Conservation (phyloP, 345 rosid species). For the Xanthoceras sorbifolium region DNA sequence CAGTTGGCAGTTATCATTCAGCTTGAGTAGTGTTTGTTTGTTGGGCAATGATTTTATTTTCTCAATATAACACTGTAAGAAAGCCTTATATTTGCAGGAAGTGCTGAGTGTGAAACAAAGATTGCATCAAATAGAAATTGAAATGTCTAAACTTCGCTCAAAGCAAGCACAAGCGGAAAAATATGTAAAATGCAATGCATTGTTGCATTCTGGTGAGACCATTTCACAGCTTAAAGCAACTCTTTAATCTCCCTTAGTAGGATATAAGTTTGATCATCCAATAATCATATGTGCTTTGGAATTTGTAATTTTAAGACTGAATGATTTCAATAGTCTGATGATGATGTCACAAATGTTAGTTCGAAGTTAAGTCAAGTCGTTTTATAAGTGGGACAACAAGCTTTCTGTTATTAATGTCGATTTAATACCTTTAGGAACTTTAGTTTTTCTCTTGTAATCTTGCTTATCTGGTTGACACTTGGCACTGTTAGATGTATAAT, state of each 20-base stretch:
- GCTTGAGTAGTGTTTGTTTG: neutral
- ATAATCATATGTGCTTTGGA: neutral
- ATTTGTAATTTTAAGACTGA: neutral
- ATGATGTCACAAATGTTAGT: neutral
- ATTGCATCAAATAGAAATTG: constrained; percentile 37
- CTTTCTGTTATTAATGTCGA: neutral
- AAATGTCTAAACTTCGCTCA: constrained; percentile 22
- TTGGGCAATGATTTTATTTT: neutral
- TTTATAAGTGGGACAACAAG: neutral
- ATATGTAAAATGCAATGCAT: constrained; percentile 19
- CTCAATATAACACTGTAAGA: neutral
- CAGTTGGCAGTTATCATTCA: neutral
- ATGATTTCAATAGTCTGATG: neutral
- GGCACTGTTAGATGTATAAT: neutral
- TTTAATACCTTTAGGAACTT: neutral
- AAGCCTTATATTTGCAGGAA: constrained; percentile 30
- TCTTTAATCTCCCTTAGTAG: neutral
- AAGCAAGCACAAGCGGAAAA: constrained; percentile 35
- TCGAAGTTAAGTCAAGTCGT: neutral
- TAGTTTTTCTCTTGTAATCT: neutral
- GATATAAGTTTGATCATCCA: neutral
- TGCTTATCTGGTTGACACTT: neutral
- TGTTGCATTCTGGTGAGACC: constrained; percentile 30
- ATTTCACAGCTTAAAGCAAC: constrained; percentile 8
- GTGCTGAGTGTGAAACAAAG: constrained; percentile 38